Evolutionary conservation across 2,329 filamentous ascomycete species (phyloP).

Genomic region (Cryphonectria nitschkei): DNA sequence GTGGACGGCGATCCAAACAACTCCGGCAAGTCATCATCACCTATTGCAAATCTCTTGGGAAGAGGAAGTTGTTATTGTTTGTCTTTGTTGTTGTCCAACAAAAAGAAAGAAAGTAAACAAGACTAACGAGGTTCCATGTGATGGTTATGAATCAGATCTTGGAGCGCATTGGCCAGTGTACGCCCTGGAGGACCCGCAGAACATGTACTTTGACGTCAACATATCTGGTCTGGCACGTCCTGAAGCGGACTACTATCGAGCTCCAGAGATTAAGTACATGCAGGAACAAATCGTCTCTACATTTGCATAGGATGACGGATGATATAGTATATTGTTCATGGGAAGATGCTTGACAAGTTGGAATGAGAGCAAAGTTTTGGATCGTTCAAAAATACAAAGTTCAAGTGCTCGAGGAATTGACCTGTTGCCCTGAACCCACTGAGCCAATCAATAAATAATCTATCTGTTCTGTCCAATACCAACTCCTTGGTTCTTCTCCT

Average conservation of each 20-base stretch:
- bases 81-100: not conserved
- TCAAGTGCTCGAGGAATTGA: not conserved
- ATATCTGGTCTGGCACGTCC: conserved; percentile 43
- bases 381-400: not conserved
- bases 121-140: not conserved
- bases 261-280: conserved; percentile 44
- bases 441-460: not conserved
- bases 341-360: not conserved
- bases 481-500: not conserved
- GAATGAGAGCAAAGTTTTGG: not conserved
- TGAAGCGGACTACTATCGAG: conserved; percentile 50
- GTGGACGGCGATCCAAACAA: conserved; percentile 49
- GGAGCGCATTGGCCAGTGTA: conserved; percentile 48
- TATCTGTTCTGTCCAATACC: not conserved
- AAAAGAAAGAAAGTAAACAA: not conserved
- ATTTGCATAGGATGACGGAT: not conserved
- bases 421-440: not conserved
- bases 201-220: conserved; percentile 57
- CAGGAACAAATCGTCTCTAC: conserved; percentile 29
- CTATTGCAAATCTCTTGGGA: too few relatives aligned
- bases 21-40: conserved; percentile 25
- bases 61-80: not conserved
- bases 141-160: not conserved
- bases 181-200: conserved; percentile 42
- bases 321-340: conserved; percentile 25